Base-by-base conservation (phyloP, 192 early-diverging fungal genomes). In the Gigaspora rosea region DNA sequence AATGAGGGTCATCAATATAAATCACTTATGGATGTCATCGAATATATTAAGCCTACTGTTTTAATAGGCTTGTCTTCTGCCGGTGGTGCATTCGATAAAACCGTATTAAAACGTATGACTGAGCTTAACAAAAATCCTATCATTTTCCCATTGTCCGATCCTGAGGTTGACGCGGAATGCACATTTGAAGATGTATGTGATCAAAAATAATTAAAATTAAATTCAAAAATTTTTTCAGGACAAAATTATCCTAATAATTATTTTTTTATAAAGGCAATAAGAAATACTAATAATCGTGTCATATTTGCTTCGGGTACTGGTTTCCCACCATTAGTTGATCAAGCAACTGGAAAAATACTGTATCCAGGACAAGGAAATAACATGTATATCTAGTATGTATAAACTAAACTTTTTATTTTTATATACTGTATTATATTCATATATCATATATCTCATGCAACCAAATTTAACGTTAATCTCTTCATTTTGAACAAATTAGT, bases 291-390 rank as follows among this genome's bases (percentile, higher is more conserved):
- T 69, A 92, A 95, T 80, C 86, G 90, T 67, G 95, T 95, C 22
- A 90, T 99, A 66, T 99, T 99, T 88, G 96, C 95, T 20, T 96
- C 94, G 5, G 97, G 97, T 66, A 97, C 96, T 11, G 94, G 92
- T 6, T 99, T 99, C 87, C 94, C 95, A 35, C 71, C 86, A 27
- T 92, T 92, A 79, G 90, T 85, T 8, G 82, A 93, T 49, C 91
- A 92, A 13, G 82, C 86, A 46, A 88, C 88, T 33, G 85, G 87
- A 9, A 73, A 88, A 65, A 57, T 85, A 20, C 77, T 82, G 32
- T 77, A 91, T 59, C 93, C 94, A 8, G 94, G 92, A 15, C 94
- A 97, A 84, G 94, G 93, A 77, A 95, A 97, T 88, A 97, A 97
- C 87, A 95, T 93, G 91, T 98, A 96, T 82, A 94, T 97, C 72